Evolutionary conservation across 73 alveolate species (phyloP).

Genomic region (Tetrahymena thermophila): DNA sequence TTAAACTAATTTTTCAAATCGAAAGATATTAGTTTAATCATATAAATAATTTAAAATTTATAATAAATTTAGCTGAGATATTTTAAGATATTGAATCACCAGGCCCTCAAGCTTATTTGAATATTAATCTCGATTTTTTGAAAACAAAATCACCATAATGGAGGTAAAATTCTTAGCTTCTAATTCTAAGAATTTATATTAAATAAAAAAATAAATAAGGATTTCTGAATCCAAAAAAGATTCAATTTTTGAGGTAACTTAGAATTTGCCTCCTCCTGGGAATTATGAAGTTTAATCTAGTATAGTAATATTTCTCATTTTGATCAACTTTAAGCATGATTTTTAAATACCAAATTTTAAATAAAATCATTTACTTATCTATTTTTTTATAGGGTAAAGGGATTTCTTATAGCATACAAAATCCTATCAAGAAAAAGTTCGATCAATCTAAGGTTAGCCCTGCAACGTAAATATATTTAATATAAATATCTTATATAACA

Average conservation of each 20-base stretch:
- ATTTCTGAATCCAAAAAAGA: not conserved
- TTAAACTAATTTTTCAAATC: not conserved
- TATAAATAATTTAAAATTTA: not conserved
- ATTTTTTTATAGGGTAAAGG: not conserved
- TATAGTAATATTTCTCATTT: not conserved
- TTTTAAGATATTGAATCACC: not conserved
- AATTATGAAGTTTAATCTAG: not conserved
- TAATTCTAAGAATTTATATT: not conserved
- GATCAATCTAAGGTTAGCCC: not conserved
- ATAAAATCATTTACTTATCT: no score
- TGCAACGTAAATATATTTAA: not conserved
- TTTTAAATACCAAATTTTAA: no score
- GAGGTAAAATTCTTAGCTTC: not conserved
- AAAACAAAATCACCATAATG: not conserved
- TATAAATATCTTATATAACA: no score
- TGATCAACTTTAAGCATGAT: not conserved
- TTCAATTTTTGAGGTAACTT: not conserved
- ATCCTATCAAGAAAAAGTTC: not conserved
- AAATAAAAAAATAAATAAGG: not conserved
- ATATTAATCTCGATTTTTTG: not conserved
- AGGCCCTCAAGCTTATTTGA: not conserved
- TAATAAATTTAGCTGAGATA: not conserved
- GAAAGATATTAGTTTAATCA: not conserved
- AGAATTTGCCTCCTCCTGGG: not conserved
- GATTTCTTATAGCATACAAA: not conserved